Base-by-base conservation (phyloP, 192 early-diverging fungal species). In the Podila horticola region DNA sequence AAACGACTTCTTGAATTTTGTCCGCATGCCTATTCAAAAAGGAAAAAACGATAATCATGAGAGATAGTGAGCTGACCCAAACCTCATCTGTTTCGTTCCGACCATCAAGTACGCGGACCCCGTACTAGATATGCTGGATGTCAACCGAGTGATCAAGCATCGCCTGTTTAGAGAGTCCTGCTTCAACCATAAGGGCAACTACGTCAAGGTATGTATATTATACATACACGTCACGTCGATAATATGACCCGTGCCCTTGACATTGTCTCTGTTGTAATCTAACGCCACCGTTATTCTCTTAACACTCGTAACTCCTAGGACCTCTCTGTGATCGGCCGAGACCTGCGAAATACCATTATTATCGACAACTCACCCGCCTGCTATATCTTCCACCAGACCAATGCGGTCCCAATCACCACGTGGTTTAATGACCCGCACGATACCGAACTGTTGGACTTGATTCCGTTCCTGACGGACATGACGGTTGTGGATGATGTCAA, bases 391-490 rank as follows among this genome's bases (percentile, higher is more conserved):
- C 98, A 99, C 74, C 93, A 93, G 22, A 90, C 92, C 52, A 99
- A 99, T 84, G 98, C 98, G 57, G 94, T 99, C 24, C 96, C 96
- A 3, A 93, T 99, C 63, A 94, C 95, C 36, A 91, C 92, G 24
- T 99, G 98, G 98, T 96, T 98, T 75, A 95, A 97, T 83, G 97
- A 99, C 83, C 93, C 93, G 26, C 94, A 96, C 75, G 98, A 98
- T 82, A 96, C 95, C 17, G 98, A 98, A 86, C 83, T 99, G 71
- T 86, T 93, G 66, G 97, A 99, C 81, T 87, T 99, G 63, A 93
- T 98, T 58, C 95, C 95, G 31, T 98, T 99, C 84, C 82, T 99
- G 63, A 94, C 94, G 74, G 97, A 99, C 69, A 81, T 99, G 74
- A 95, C 93, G 34, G 79, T 82, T n/a, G 94, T 97, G n/a, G 94